Evolutionary conservation across 495 filamentous ascomycete genomes (phyloP).

Genomic region (Penicillium turbatum): DNA sequence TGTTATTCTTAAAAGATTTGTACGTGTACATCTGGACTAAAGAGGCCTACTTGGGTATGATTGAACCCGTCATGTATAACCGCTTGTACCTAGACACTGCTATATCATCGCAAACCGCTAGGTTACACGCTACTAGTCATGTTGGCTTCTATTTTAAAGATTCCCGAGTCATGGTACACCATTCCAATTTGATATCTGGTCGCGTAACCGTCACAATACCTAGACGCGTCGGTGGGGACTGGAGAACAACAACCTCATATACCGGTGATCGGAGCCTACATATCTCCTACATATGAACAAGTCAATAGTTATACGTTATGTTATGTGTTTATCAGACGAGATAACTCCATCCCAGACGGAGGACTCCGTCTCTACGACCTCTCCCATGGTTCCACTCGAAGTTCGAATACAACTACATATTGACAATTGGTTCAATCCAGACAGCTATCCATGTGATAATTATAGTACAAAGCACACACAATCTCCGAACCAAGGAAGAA

Average conservation of each 20-base stretch:
- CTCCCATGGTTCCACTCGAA: background rate
- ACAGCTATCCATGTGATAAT: background rate
- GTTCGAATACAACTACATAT: too few relatives aligned
- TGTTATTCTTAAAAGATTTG: background rate
- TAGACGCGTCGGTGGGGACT: slow-evolving; percentile 15
- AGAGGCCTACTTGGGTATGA: too few relatives aligned
- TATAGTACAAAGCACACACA: background rate
- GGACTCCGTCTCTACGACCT: background rate
- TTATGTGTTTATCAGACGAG: background rate
- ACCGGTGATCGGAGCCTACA: slow-evolving; percentile 22
- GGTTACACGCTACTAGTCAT: background rate
- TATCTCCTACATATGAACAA: slow-evolving; percentile 3
- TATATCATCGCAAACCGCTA: background rate
- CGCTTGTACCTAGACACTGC: background rate
- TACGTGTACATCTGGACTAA: background rate
- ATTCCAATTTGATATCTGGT: background rate
- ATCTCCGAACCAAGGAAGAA: slow-evolving; percentile 7
- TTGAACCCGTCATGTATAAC: too few relatives aligned
- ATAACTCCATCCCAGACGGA: background rate
- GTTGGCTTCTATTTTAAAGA: background rate
- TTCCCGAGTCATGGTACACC: background rate
- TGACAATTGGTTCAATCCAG: background rate
- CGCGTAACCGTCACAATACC: background rate
- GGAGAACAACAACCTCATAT: slow-evolving; percentile 4
- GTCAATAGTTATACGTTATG: background rate